phyloP scores from a whole-genome alignment of 495 filamentous ascomycete genomes.

The Physcia stellaris region DNA sequence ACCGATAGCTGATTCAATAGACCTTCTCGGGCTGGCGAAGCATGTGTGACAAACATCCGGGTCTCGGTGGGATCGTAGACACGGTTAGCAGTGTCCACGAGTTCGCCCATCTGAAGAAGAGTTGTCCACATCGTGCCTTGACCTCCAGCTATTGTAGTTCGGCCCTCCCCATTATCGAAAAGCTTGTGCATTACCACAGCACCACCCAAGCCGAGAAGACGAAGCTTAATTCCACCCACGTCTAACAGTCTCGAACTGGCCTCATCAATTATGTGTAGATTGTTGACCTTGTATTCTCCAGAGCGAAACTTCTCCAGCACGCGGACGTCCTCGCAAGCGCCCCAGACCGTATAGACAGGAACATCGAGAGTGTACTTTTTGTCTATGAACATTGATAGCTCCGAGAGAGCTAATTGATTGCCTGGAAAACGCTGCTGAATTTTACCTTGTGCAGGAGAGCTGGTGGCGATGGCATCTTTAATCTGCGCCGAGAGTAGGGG shows the following conservation, averaged over 20 bases:
- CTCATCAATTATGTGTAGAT: conserved; percentile 97
- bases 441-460: conserved; percentile 37
- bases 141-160: conserved; percentile 94
- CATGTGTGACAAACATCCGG: conserved; percentile 94
- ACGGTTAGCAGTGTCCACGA: conserved; percentile 94
- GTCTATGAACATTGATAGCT: conserved; percentile 82
- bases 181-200: conserved; percentile 99
- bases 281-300: conserved; percentile 94
- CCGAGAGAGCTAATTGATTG: conserved; percentile 81
- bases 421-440: conserved; percentile 74
- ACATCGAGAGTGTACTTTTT: conserved; percentile 82
- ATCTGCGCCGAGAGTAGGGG: conserved; percentile 76
- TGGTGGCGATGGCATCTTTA: conserved; percentile 71
- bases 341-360: conserved; percentile 98
- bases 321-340: conserved; percentile 95
- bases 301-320: conserved; percentile 97
- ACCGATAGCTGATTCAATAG: conserved; percentile 97
- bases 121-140: conserved; percentile 99
- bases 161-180: conserved; percentile 96
- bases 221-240: conserved; percentile 89
- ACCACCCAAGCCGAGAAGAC: conserved; percentile 84
- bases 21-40: conserved; percentile 91
- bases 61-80: conserved; percentile 98
- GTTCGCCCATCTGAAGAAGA: conserved; percentile 92
- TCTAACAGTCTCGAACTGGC: conserved; percentile 89